Base-by-base conservation (phyloP, 75 land plant genomes). In the Pinus taeda region DNA sequence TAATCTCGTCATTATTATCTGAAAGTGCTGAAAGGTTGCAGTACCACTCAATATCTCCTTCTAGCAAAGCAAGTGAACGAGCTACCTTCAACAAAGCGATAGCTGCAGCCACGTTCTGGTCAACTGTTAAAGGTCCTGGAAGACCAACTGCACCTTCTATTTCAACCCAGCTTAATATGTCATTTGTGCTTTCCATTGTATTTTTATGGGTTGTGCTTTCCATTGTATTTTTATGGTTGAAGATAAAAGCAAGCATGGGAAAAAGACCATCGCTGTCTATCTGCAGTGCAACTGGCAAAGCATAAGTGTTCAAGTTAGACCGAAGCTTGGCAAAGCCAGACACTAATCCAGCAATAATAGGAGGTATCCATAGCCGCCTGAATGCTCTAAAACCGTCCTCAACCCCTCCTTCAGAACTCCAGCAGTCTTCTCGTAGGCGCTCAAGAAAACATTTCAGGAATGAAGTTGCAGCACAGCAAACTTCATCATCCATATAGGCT, bases 381-480 rank as follows among this genome's bases (percentile, higher is more conserved):
- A 89, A 92, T 37, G 77, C 74, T n/a, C 77, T 66, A 80, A 84
- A 91, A 1, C 99, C 99, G 37, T 71, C 75, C 49, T 78, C 90
- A 77, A 97, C 83, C 61, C 94, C 88, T 29, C 87, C 86, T 71
- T 89, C 86, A 77, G 86, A 82, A 45, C 84, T 91, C 98, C 99
- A 95, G 78, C 92, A 97, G 57, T 97, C 99, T 79, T 91, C 93
- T 37, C 93, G 90, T 57, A 97, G 84, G 74, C 84, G 79, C 77
- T 97, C 99, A 83, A 97, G 92, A 75, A 95, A 95, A 73, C 91
- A 84, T 81, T 95, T 97, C 75, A 97, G 67, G 78, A 97, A 97
- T 70, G 98, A 81, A 59, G 98, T 94, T 62, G 85, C 98, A 80
- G 96, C 90, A 82, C 92, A 95, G 83, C 99, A 97, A 14, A 97